Evolutionary conservation across 2,329 filamentous ascomycete genomes (phyloP), one percentile per base, ranked within the genome.

Genomic region (Calonectria pteridis): DNA sequence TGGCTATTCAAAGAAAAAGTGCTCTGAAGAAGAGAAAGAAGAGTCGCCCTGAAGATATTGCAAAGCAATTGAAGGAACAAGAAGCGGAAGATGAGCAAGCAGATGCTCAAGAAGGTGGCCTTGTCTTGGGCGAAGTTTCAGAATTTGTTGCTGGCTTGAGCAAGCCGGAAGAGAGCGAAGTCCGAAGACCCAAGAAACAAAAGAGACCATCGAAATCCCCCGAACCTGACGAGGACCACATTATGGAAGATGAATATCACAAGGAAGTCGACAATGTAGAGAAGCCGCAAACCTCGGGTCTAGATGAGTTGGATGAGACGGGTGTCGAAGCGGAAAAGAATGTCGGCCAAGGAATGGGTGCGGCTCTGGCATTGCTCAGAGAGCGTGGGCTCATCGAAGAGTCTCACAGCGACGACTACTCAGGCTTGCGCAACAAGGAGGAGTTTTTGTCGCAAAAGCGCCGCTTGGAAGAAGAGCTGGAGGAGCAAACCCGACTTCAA

Each of bases 61-160:
- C 94, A 23, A 92, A 93, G 76, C 94, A 97, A 81, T 86, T 99
- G 49, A 93, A 92, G 26, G 90, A 92, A 35, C 91, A 93, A 64
- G 89, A 89, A 29, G 86, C 89, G 0, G 87, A 91, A 4, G 81
- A 85, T 13, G 87, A 89, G 40, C 87, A 87, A 2, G 79, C 80
- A 9, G 83, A 81, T 31, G 77, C 73, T 6, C 82, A 85, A 50
- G 82, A 79, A 3, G 86, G 85, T 35, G 96, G 95, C 1, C 87
- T 99, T 2, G 91, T 98, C n/a, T 96, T 99, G 71, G 96, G 98
- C 74, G 97, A 98, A 82, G 98, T 96, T 0, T 95, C 95, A 0
- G 96, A 98, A 80, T 99, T 99, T 79, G 94, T 99, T 35, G 94
- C 95, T 31, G 95, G 95, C 69, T 85, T 99, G 69, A 94, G 93